These are phyloP conservation scores for Suillus placidus DNA, from an alignment of 768 basidiomycete genomes.

Conservation along the genomic window DNA sequence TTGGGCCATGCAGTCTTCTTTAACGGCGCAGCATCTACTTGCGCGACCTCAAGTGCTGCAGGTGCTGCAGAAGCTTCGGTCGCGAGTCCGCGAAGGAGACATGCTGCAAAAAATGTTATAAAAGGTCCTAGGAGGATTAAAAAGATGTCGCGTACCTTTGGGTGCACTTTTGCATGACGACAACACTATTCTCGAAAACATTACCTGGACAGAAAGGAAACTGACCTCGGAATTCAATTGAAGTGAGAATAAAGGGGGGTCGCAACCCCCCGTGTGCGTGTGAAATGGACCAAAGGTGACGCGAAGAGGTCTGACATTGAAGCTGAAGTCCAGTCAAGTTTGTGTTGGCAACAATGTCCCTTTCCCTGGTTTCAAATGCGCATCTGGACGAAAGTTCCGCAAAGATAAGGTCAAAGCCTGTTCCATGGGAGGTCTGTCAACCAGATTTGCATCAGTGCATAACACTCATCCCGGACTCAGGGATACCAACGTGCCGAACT, in stretches of 20 bases:
- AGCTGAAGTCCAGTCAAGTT: neutral
- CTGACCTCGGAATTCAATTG: slow-evolving; percentile 4
- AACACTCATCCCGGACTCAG: slow-evolving; percentile 44
- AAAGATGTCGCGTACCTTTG: slow-evolving; percentile 26
- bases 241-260: slow-evolving; percentile 4
- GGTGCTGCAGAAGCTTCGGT: slow-evolving; percentile 38
- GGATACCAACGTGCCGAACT: slow-evolving; percentile 94
- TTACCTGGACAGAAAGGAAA: slow-evolving; percentile 12
- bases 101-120: slow-evolving; percentile 3
- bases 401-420: slow-evolving; percentile 87
- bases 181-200: slow-evolving; percentile 39
- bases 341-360: slow-evolving; percentile 53
- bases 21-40: slow-evolving; percentile 24
- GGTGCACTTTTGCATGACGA: slow-evolving; percentile 34
- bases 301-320: neutral
- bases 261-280: slow-evolving; percentile 4
- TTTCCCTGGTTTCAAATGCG: slow-evolving; percentile 75
- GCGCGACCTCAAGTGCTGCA: slow-evolving; percentile 5
- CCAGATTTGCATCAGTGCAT: neutral
- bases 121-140: too few species aligned
- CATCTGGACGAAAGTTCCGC: slow-evolving; percentile 87
- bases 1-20: slow-evolving; percentile 37
- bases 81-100: slow-evolving; percentile 43
- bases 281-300: slow-evolving; percentile 9
- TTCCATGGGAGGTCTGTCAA: slow-evolving; percentile 89